Evolutionary conservation across 768 basidiomycete genomes (phyloP), one percentile per base, ranked within the genome.

Genomic region (Boletus speciosus): DNA sequence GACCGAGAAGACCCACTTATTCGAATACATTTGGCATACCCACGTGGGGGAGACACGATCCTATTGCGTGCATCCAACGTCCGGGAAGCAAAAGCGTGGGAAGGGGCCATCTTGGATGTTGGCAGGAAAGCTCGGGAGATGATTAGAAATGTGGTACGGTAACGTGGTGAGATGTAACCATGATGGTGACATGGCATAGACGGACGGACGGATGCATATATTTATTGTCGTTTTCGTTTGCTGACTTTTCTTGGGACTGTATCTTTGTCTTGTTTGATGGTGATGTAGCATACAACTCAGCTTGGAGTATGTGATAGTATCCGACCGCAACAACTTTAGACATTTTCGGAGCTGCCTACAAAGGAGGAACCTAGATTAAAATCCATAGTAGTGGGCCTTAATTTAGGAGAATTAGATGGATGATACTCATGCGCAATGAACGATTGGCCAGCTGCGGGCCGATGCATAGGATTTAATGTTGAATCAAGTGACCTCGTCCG

Each of bases 1-100:
- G 76, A 75, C n/a, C 70, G 76, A 76, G 90, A 92, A 60, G 84
- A 90, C 65, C 61, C 77, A n/a, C 67, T 78, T 4, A 85, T 95
- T 74, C 79, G 83, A 51, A 68, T 94, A 12, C 74, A 77, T 14
- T 71, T 89, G 51, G 77, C 83, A 3, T 88, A 87, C 67, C 83
- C 84, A 36, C 79, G 88, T 44, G 89, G 89, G 34, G 90, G 88
- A 1, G 87, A 92, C 54, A 77, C 77, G 6, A 79, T 93, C 41
- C 70, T 72, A 16, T 69, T 92, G 49, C 79, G 81, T 39, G 83
- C 86, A 0, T 64, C 72, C 4, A 85, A 79, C 21, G 71, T 76
- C 0, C 75, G 84, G 6, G 86, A 90, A 38, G 83, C 85, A 52
- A 78, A 82, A 58, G 57, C 63, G 1, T 83, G 81, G 82, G 71